A percentile compares a stretch with the other conserved stretches of the same genome.
phyloP scores from a whole-genome alignment of 73 alveolate species.

The Stentor coeruleus region DNA sequence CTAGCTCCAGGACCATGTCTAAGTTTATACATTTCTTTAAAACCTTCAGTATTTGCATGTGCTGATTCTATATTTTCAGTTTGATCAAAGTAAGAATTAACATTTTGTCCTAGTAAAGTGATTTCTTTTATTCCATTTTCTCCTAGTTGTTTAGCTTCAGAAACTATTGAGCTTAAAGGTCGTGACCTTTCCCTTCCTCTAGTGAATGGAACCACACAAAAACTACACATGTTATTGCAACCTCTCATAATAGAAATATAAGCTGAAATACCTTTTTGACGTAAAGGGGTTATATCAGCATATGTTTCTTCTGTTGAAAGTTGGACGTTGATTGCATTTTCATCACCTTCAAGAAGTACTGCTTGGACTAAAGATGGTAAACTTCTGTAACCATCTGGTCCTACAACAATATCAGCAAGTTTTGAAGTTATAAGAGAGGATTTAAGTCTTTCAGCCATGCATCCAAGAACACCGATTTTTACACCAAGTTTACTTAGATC shows the following conservation, averaged over 20 bases:
- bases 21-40: constrained; percentile 64
- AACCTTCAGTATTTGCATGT: constrained; percentile 79
- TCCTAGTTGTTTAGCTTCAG: constrained; percentile 58
- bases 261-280: constrained; percentile 42
- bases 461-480: constrained; percentile 75
- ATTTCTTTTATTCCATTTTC: constrained; percentile 75
- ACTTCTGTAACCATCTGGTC: constrained; percentile 83
- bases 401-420: constrained; percentile 73
- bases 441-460: constrained; percentile 85
- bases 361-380: constrained; percentile 56
- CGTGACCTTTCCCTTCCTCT: constrained; percentile 87
- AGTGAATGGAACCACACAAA: constrained; percentile 87
- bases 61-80: constrained; percentile 35
- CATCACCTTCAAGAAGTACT: constrained; percentile 31
- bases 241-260: constrained; percentile 92
- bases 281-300: constrained; percentile 76
- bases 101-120: constrained; percentile 82
- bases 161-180: constrained; percentile 51
- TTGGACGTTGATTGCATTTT: constrained; percentile 66
- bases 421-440: constrained; percentile 43
- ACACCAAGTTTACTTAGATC: constrained; percentile 39
- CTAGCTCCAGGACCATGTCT: constrained; percentile 79
- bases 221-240: constrained; percentile 89
- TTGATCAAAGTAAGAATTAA: constrained; percentile 68
- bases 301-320: constrained; percentile 76